Evolutionary conservation across 768 basidiomycete genomes (phyloP).

Genomic region (Boletus edulis): DNA sequence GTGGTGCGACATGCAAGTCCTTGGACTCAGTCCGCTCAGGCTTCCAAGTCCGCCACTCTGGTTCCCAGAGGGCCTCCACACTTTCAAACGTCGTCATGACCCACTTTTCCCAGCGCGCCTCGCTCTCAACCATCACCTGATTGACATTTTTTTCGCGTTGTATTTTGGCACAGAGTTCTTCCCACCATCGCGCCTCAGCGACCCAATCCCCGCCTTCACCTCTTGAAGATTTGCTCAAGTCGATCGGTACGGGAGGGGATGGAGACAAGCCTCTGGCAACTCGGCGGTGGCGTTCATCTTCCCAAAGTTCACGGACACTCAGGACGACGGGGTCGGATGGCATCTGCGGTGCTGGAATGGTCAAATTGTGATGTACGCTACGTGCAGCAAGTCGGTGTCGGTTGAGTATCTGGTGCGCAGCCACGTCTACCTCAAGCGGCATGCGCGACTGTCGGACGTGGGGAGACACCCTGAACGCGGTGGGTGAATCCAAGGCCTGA

Average conservation of each 20-base stretch:
- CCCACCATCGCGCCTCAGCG: conserved; percentile 74
- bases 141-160: conserved; percentile 37
- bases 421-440: conserved; percentile 82
- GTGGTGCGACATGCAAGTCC: conserved; percentile 14
- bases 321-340: no score
- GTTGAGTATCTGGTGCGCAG: conserved; percentile 83
- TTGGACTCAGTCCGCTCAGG: conserved; percentile 28
- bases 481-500: conserved; percentile 6
- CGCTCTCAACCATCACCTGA: no score
- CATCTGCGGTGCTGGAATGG: conserved; percentile 53
- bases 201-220: conserved; percentile 62
- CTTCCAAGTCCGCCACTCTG: conserved; percentile 60
- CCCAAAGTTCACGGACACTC: conserved; percentile 93
- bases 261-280: conserved; percentile 63
- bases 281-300: conserved; percentile 85
- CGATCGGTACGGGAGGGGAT: conserved; percentile 69
- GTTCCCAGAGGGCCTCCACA: neutral
- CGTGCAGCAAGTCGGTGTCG: conserved; percentile 63
- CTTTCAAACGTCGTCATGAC: no score
- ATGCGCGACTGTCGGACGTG: conserved; percentile 62
- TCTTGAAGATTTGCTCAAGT: conserved; percentile 63
- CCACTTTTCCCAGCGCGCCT: no score
- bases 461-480: conserved; percentile 48
- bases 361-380: conserved; percentile 60
- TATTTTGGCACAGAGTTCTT: conserved; percentile 63